Percentiles rank a stretch among this genome's conserved stretches.
Evolutionary conservation across 176 grass and related monocot genomes (phyloP).

Genomic region (Cenchrus fungigraminus): DNA sequence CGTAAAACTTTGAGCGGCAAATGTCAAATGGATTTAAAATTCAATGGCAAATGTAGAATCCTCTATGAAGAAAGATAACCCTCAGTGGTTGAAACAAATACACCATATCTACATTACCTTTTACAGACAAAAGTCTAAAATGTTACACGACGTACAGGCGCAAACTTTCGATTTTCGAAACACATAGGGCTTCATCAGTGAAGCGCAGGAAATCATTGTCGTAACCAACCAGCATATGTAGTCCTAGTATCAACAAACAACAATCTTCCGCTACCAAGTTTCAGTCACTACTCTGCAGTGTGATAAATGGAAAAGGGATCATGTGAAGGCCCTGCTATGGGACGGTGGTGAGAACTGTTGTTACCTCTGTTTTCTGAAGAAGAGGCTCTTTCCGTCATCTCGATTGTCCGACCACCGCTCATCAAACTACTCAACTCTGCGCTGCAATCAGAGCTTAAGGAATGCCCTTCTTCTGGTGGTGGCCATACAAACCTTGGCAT

Average conservation of each 20-base stretch:
- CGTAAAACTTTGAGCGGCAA: no score
- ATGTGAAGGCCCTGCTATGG: neutral
- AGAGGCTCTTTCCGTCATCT: neutral
- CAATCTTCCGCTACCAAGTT: neutral
- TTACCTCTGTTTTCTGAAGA: neutral
- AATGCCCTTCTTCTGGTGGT: neutral
- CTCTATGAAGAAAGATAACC: no score
- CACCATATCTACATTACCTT: no score
- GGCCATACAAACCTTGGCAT: constrained; percentile 4
- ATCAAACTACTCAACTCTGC: neutral
- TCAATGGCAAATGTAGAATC: no score
- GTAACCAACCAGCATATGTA: neutral
- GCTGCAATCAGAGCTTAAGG: neutral
- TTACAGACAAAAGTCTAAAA: no score
- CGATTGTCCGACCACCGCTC: neutral
- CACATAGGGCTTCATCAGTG: neutral
- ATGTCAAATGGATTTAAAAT: no score
- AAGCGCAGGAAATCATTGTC: neutral
- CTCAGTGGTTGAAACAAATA: no score
- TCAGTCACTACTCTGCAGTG: neutral
- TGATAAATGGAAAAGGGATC: neutral
- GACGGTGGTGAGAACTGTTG: neutral
- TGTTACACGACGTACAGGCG: neutral
- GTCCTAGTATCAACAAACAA: no score
- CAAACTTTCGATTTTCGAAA: neutral